Base-by-base conservation (phyloP, 805 yeast species). In the Ogataea ramenticola region DNA sequence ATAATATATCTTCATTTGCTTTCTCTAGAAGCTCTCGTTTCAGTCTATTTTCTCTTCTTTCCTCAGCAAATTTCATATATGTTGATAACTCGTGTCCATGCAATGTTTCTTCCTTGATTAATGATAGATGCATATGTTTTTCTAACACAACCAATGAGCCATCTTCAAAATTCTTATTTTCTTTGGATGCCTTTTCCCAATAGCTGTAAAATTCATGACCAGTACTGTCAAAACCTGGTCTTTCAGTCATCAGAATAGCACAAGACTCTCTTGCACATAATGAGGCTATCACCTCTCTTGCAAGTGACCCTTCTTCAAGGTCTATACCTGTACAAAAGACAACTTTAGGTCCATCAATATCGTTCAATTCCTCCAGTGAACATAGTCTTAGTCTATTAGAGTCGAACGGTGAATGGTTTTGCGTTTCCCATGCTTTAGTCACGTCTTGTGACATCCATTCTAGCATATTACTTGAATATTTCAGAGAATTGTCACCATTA, bases 371-470 rank as follows among this genome's bases (percentile, higher is more conserved):
- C 44, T 68, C 64, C n/a, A 82, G 70, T 42, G 74, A 68, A 49
- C 77, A 64, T 42, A 80, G 66, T 55, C 82, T 77, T 47, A 81
- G 75, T 56, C 79, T 67, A n/a, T 52, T 53, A 14, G 60, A 53
- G 52, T 86, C 95, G 57, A 91, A 90, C 1, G 97, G 96, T 2
- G 83, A 75, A 43, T 75, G 75, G 43, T 81, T 81, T 46, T 74
- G 75, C 43, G 80, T 82, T 55, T 88, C 96, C 91, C 96, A 89
- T 39, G 80, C 84, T 52, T 85, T 83, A 22, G 86, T 75, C n/a
- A 89, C 74, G n/a, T 82, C 74, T 0, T 91, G 77, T 0, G 95
- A 80, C 89, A 93, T 84, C 98, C 98, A 93, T 66, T 93, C 99
- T 26, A 91, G 65, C 82, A 93, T 85, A 44, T 89, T 84, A 14